A percentile compares a stretch with the other conserved stretches of the same genome.
phyloP scores from a whole-genome alignment of 305 asterid species.

The Fraxinus velutina region DNA sequence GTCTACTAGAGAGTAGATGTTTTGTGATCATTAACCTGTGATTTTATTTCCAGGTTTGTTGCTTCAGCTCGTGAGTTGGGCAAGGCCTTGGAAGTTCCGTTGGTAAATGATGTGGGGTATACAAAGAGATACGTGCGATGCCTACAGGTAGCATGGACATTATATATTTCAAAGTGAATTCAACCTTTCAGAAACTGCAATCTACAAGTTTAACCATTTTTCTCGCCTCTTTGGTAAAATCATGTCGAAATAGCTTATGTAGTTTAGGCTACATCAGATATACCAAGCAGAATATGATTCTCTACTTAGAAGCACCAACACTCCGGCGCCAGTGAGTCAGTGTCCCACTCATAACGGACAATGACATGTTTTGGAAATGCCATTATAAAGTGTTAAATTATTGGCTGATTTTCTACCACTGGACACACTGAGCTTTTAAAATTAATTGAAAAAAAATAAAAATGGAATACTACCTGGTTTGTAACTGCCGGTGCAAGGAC shows the following conservation, averaged over 20 bases:
- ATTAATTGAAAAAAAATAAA: neutral
- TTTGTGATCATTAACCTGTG: constrained; percentile 5
- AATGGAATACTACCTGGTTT: neutral
- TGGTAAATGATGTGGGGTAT: constrained; percentile 94
- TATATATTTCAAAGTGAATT: neutral
- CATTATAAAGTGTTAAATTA: neutral
- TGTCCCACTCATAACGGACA: neutral
- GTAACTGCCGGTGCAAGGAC: neutral
- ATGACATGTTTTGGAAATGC: neutral
- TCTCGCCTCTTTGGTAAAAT: neutral
- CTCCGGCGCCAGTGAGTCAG: neutral
- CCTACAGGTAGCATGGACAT: constrained; percentile 62
- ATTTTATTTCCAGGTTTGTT: constrained; percentile 59
- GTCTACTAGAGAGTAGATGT: neutral
- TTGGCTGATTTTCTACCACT: neutral
- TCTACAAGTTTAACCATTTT: constrained; percentile 3
- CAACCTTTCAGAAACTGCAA: constrained; percentile 19
- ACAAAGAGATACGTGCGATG: constrained; percentile 94
- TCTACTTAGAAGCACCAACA: neutral
- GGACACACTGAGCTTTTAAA: neutral
- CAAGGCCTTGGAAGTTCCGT: constrained; percentile 91
- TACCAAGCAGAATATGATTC: constrained; percentile 7
- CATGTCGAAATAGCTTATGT: neutral
- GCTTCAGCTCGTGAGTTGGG: constrained; percentile 96
- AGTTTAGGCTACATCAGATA: neutral